Conservation (phyloP, 1,284 basidiomycete genomes). For the Chiua sp. region DNA sequence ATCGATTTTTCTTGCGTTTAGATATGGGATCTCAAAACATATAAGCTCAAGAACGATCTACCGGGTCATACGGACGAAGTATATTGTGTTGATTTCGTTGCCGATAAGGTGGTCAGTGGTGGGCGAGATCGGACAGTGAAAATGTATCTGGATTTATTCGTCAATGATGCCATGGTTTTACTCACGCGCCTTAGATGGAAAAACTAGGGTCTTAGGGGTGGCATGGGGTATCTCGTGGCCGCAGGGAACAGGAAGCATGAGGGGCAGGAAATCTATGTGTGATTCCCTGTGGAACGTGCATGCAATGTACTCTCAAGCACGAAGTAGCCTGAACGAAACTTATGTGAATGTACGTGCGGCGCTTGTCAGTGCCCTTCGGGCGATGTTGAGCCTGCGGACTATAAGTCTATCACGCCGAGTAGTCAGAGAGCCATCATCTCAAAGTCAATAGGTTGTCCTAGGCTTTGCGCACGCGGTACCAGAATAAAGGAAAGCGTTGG, state of each 20-base stretch:
- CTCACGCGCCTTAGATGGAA: conserved; percentile 34
- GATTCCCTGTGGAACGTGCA: no score
- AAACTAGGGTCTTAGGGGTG: conserved; percentile 21
- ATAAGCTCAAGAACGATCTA: conserved; percentile 92
- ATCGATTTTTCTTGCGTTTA: conserved; percentile 33
- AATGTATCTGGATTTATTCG: conserved; percentile 49
- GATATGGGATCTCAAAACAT: conserved; percentile 96
- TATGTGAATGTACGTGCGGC: no score
- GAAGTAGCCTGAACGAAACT: neutral
- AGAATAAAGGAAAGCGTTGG: no score
- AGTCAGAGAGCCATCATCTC: no score
- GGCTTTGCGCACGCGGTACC: no score
- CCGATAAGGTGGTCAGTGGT: conserved; percentile 97
- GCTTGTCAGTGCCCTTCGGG: no score
- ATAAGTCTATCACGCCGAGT: no score
- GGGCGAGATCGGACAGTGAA: conserved; percentile 79
- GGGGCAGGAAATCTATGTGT: neutral
- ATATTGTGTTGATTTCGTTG: conserved; percentile 98
- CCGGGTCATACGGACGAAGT: conserved; percentile 98
- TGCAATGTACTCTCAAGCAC: neutral
- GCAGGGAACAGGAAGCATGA: neutral
- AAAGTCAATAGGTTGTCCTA: no score
- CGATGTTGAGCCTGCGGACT: no score
- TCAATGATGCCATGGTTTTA: neutral
- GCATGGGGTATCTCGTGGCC: no score